Conservation (phyloP, 2,329 filamentous ascomycete genomes). For the Fonsecaea monophora region DNA sequence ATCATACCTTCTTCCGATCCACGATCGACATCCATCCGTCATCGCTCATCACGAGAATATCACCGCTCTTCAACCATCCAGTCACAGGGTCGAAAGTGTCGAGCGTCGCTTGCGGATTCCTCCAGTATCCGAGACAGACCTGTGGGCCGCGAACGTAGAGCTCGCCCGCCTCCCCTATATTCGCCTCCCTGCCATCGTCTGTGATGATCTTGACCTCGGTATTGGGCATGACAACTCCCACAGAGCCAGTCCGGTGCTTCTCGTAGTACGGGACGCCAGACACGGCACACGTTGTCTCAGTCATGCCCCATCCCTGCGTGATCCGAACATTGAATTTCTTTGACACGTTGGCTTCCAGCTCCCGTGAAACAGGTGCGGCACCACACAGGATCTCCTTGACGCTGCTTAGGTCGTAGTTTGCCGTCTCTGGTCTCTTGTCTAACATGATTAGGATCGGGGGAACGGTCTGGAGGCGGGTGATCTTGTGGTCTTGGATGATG, state of each 20-base stretch:
- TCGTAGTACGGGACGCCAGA: conserved; percentile 68
- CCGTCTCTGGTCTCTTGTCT: conserved; percentile 58
- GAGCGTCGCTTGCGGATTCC: conserved; percentile 71
- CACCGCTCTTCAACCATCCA: conserved; percentile 65
- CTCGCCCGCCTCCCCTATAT: conserved; percentile 60
- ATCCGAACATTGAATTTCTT: conserved; percentile 64
- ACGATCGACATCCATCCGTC: conserved; percentile 69
- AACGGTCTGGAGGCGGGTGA: conserved; percentile 63
- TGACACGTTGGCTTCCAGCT: conserved; percentile 63
- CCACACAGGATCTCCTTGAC: conserved; percentile 65
- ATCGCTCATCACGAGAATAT: conserved; percentile 67
- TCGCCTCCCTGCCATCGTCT: conserved; percentile 59
- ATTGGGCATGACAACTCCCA: conserved; percentile 56
- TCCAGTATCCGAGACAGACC: conserved; percentile 77
- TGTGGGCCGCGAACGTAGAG: conserved; percentile 79
- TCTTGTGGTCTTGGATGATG: conserved; percentile 58
- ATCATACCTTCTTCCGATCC: conserved; percentile 55
- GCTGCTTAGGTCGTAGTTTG: conserved; percentile 64
- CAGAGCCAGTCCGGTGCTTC: conserved; percentile 66
- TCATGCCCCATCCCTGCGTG: conserved; percentile 73
- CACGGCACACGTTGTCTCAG: conserved; percentile 68
- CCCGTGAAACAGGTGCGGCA: conserved; percentile 63
- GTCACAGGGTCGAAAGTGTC: conserved; percentile 68
- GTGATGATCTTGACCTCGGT: conserved; percentile 66
- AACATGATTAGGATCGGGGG: conserved; percentile 67